A percentile compares a stretch with the other conserved stretches of the same genome.
Conservation (phyloP, 495 filamentous ascomycete genomes). For the Entonaema liquescens region DNA sequence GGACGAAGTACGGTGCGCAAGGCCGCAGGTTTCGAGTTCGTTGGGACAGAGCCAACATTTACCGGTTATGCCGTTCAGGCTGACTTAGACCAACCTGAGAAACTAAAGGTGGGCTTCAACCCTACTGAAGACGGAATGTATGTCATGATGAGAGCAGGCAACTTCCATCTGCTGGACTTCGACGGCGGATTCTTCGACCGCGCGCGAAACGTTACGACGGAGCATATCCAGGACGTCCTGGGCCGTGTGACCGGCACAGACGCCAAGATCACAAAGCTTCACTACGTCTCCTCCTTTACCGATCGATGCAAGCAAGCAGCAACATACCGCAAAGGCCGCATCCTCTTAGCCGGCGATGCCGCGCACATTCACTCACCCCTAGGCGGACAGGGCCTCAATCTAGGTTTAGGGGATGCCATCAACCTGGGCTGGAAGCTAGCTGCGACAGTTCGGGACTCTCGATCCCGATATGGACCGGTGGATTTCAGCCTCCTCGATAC, state of each 20-base stretch:
- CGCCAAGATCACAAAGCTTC: constrained; percentile 39
- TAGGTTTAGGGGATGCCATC: constrained; percentile 16
- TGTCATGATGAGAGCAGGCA: constrained; percentile 15
- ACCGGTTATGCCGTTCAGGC: constrained; percentile 39
- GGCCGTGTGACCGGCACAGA: constrained; percentile 39
- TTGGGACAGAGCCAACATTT: constrained; percentile 33
- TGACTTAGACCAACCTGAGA: constrained; percentile 37
- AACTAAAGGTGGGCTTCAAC: constrained; percentile 41
- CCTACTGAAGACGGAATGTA: constrained; percentile 31
- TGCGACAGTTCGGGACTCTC: not conserved
- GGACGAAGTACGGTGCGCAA: constrained; percentile 45
- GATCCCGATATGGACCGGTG: not conserved
- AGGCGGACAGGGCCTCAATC: constrained; percentile 18
- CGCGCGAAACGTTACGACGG: constrained; percentile 32
- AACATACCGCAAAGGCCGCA: constrained; percentile 13
- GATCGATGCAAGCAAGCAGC: constrained; percentile 46
- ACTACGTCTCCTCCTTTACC: constrained; percentile 42
- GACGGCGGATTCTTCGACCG: constrained; percentile 44
- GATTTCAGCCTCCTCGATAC: constrained; percentile 39
- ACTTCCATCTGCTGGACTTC: constrained; percentile 42
- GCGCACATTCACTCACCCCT: constrained; percentile 28
- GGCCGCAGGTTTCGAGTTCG: constrained; percentile 42
- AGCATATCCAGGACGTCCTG: constrained; percentile 44
- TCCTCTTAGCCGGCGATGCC: constrained; percentile 21
- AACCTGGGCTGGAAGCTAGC: constrained; percentile 25